Evolutionary conservation across 805 yeast genomes (phyloP), one percentile per base, ranked within the genome.

Genomic region (Pichia thaimueangensis): DNA sequence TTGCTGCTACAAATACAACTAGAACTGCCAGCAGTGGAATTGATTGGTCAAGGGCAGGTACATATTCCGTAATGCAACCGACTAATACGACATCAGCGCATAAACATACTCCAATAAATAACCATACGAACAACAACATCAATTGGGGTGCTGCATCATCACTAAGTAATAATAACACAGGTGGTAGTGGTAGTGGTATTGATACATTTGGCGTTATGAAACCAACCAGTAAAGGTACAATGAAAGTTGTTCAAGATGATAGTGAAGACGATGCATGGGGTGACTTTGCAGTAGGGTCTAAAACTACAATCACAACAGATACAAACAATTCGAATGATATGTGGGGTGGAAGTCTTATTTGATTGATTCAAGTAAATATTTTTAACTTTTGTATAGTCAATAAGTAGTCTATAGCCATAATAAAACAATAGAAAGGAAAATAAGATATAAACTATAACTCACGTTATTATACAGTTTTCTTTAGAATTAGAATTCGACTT

Each of bases 311-410:
- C 22, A 20, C 5, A 12, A 4, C 13, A 9, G 12, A 25, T 9
- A 25, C 9, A 12, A 25, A 25, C 12, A 25, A 25, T 11, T 5
- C 11, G n/a, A 35, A 30, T 3, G 37, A 42, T 37, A 34, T 22
- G 17, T 48, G 51, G 51, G 35, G 30, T 11, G 41, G 30, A 17
- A 48, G 49, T 38, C 41, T 48, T 16, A 45, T 48, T 15, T 48
- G 38, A 30, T n/a, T n/a, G n/a, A 23, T 8, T 8, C 7, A 23
- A 23, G 25, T 23, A 23, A 23, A 23, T 23, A 23, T 23, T 23
- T 23, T n/a, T n/a, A n/a, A n/a, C n/a, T n/a, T n/a, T n/a, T n/a
- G n/a, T n/a, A n/a, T n/a, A n/a, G n/a, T n/a, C n/a, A n/a, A n/a
- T n/a, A n/a, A n/a, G n/a, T n/a, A n/a, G n/a, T n/a, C n/a, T n/a